Conservation (phyloP, 1,284 basidiomycete species). For the Coniophora puteana region DNA sequence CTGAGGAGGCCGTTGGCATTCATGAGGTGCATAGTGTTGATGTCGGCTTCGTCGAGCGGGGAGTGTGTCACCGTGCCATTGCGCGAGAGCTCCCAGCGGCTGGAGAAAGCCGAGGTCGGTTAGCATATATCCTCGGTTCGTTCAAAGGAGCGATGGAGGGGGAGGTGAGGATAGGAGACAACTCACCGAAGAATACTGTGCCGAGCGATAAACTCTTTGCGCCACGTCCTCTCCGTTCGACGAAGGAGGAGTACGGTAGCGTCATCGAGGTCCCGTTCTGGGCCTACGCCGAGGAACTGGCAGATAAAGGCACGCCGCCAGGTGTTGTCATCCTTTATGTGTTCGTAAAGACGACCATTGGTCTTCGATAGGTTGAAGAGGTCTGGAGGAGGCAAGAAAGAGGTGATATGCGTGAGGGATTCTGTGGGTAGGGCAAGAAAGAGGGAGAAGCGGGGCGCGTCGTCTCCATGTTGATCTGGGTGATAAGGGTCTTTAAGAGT, state of each 20-base stretch:
- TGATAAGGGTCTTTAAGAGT: slow-evolving; percentile 16
- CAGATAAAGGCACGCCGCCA: slow-evolving; percentile 80
- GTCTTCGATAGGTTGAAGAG: slow-evolving; percentile 59
- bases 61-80: slow-evolving; percentile 57
- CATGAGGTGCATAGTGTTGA: slow-evolving; percentile 58
- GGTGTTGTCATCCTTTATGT: slow-evolving; percentile 76
- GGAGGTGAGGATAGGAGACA: neutral
- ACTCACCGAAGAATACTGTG: slow-evolving; percentile 53
- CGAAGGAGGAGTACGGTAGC: slow-evolving; percentile 50
- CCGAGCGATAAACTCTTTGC: slow-evolving; percentile 58
- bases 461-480: slow-evolving; percentile 51
- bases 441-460: slow-evolving; percentile 18
- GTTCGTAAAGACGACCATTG: slow-evolving; percentile 52
- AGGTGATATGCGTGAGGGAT: slow-evolving; percentile 76
- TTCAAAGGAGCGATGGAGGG: slow-evolving; percentile 1
- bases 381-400: slow-evolving; percentile 65
- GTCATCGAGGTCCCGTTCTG: slow-evolving; percentile 50
- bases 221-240: slow-evolving; percentile 59
- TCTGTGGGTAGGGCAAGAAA: slow-evolving; percentile 64
- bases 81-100: slow-evolving; percentile 71
- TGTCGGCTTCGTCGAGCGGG: slow-evolving; percentile 53
- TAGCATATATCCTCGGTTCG: slow-evolving; percentile 5
- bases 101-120: slow-evolving; percentile 25
- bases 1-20: slow-evolving; percentile 56
- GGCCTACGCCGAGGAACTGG: slow-evolving; percentile 64